Percentiles rank a stretch among this genome's conserved stretches.
Evolutionary conservation across 345 rosid genomes (phyloP).

Genomic region (Triadica sebifera): DNA sequence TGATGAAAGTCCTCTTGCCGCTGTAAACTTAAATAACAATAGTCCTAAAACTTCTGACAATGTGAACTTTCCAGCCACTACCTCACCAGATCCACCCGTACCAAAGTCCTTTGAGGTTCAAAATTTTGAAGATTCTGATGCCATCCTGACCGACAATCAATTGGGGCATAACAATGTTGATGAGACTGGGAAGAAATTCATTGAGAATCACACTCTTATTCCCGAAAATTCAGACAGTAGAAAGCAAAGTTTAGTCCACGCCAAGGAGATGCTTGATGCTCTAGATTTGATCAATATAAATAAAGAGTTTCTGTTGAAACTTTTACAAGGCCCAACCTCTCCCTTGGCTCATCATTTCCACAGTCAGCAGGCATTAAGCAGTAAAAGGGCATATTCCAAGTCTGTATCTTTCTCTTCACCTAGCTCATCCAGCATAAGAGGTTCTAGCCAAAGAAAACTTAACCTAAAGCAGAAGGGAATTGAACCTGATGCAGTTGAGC

Average conservation of each 20-base stretch:
- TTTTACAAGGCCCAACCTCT: slow-evolving; percentile 54
- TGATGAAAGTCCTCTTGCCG: slow-evolving; percentile 19
- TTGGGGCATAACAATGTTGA: slow-evolving; percentile 17
- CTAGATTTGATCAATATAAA: slow-evolving; percentile 49
- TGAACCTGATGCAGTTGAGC: slow-evolving; percentile 5
- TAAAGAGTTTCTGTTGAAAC: slow-evolving; percentile 45
- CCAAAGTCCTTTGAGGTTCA: slow-evolving; percentile 32
- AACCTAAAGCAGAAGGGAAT: slow-evolving; percentile 12
- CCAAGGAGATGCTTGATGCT: slow-evolving; percentile 48
- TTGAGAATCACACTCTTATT: slow-evolving; percentile 21
- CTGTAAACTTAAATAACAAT: slow-evolving; percentile 16
- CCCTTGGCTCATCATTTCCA: slow-evolving; percentile 50
- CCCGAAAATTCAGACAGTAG: slow-evolving; percentile 16
- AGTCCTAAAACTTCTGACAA: slow-evolving; percentile 14
- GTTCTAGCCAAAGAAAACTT: slow-evolving; percentile 13
- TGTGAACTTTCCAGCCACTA: slow-evolving; percentile 24
- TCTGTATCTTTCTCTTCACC: slow-evolving; percentile 47
- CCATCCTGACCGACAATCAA: neutral
- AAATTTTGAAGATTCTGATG: slow-evolving; percentile 22
- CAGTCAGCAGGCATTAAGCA: slow-evolving; percentile 33
- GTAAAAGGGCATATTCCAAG: slow-evolving; percentile 35
- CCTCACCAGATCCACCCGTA: slow-evolving; percentile 26
- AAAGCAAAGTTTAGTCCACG: slow-evolving; percentile 27
- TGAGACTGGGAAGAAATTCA: slow-evolving; percentile 29
- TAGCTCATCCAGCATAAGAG: slow-evolving; percentile 20